Evolutionary conservation across 83 land plant genomes (phyloP).

Genomic region (Picea mariana): DNA sequence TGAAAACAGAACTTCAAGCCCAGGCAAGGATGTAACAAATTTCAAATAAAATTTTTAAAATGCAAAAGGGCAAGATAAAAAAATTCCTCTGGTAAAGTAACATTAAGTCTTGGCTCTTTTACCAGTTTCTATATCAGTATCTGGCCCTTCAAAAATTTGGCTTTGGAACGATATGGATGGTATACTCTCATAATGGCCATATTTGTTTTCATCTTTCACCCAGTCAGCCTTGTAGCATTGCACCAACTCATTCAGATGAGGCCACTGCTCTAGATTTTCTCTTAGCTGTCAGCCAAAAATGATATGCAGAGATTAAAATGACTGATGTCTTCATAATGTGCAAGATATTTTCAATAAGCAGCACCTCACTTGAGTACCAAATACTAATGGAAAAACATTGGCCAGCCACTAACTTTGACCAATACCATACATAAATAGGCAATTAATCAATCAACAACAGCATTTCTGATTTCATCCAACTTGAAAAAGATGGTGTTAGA

Average conservation of each 20-base stretch:
- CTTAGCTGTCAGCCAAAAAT: slow-evolving; percentile 52
- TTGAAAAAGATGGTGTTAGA: no score
- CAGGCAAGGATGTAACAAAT: not conserved
- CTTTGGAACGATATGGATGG: slow-evolving; percentile 56
- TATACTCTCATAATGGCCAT: slow-evolving; percentile 85
- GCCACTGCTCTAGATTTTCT: slow-evolving; percentile 91
- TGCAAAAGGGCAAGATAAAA: slow-evolving; percentile 5
- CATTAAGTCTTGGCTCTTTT: not conserved
- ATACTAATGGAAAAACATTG: slow-evolving; percentile 21
- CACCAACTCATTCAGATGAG: slow-evolving; percentile 85
- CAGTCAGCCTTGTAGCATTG: slow-evolving; percentile 88
- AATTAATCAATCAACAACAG: not conserved
- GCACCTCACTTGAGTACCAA: not conserved
- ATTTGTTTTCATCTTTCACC: slow-evolving; percentile 92
- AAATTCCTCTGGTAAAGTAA: not conserved
- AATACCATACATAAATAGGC: not conserved
- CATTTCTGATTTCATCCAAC: no score
- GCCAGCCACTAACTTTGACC: not conserved
- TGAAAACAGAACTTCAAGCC: not conserved
- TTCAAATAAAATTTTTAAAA: not conserved
- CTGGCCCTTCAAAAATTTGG: slow-evolving; percentile 93
- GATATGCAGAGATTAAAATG: not conserved
- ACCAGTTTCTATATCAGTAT: slow-evolving; percentile 98
- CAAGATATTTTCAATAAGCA: not conserved
- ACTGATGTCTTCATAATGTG: not conserved